Base-by-base conservation (phyloP, 2,329 filamentous ascomycete species). In the Plectosphaerella sp. region DNA sequence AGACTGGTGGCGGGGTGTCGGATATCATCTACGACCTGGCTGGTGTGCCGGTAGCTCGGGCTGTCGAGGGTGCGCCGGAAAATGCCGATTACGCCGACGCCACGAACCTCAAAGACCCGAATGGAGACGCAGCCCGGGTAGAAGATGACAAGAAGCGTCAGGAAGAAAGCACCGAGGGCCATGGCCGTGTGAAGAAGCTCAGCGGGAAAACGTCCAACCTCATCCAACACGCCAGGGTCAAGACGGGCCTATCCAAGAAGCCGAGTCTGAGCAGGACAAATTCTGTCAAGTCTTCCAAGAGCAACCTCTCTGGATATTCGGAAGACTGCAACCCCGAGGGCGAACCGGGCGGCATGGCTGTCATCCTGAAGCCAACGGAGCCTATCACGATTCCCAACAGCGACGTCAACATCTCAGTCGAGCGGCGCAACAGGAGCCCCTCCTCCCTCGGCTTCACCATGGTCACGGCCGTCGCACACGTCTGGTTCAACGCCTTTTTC, bases 401-500 rank as follows among this genome's bases (percentile, higher is more conserved):
- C 66, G 94, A 97, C 64, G 79, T 97, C 59, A 96, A 96, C 66
- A 88, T 97, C 58, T 86, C 91, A 48, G 84, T 97, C 22, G 92
- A 97, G 71, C 83, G 91, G 8, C 84, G 92, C 36, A 96, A 91
- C 69, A 88, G 87, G 62, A 84, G 88, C 2, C 80, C 82, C 5
- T 89, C 88, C 61, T 83, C 82, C 10, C 87, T 94, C 68, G 88
- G 91, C 1, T 82, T 90, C 59, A 91, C 90, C 1, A 90, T 97
- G 85, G 91, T 97, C 4, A 96, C 93, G 0, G 86, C 92, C 0
- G 86, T 97, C 10, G 92, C 92, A 0, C 93, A 97, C 63, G 89
- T 96, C 15, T 99, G 94, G 94, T 96, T 97, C 76, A 99, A 99
- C 64, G 77, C 86, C 2, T 97, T 86, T 69, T 97, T 97, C 62